These are phyloP conservation scores for Vigna hirtella DNA, from an alignment of 306 rosid species.

Conservation along the genomic window DNA sequence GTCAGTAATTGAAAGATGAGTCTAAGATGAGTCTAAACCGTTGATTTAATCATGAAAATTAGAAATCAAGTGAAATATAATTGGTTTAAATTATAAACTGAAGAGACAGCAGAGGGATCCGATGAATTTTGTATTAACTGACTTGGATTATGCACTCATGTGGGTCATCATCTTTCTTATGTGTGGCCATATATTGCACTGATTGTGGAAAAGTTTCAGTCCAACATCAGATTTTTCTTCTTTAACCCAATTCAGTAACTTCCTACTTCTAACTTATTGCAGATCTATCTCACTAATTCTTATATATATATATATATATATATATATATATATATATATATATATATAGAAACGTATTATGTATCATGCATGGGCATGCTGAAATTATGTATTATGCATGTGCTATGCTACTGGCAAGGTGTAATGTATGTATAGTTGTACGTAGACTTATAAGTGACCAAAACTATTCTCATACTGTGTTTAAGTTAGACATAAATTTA, in stretches of 20 bases:
- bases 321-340: too few species aligned
- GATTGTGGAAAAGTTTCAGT: constrained; percentile 8
- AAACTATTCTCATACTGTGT: too few species aligned
- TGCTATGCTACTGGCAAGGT: neutral
- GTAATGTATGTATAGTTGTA: neutral
- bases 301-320: too few species aligned
- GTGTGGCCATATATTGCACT: constrained; percentile 21
- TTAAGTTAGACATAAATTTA: too few species aligned
- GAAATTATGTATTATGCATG: neutral
- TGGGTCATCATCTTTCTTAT: constrained; percentile 39
- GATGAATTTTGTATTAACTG: constrained; percentile 28
- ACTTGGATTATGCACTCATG: constrained; percentile 31
- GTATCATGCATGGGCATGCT: neutral
- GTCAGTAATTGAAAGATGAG: constrained; percentile 13
- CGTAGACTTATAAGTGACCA: too few species aligned
- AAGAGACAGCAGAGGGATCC: constrained; percentile 55
- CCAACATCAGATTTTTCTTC: constrained; percentile 4
- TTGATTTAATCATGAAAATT: constrained; percentile 42
- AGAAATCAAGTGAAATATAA: constrained; percentile 40
- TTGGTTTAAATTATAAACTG: constrained; percentile 14
- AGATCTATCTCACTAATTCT: neutral
- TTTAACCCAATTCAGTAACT: constrained; percentile 7
- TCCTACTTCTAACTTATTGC: neutral
- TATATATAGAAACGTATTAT: neutral
- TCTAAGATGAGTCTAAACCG: neutral